Evolutionary conservation across 2,329 filamentous ascomycete genomes (phyloP).

Genomic region (Epicoccum sorghinum): DNA sequence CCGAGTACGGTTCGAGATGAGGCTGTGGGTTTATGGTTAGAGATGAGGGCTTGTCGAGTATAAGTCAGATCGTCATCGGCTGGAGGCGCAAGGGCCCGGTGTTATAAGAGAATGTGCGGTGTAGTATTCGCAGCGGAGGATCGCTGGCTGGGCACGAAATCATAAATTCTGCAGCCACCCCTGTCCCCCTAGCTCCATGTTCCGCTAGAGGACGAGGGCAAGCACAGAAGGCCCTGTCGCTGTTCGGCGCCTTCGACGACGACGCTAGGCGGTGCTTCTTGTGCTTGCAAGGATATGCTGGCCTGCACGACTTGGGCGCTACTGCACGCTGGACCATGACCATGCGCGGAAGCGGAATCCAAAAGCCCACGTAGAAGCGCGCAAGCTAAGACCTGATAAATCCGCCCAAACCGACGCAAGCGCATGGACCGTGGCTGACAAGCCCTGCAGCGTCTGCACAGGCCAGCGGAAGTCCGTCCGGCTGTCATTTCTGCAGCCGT

Average conservation of each 20-base stretch:
- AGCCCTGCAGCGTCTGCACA: conserved; percentile 25
- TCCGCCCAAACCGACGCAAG: conserved; percentile 30
- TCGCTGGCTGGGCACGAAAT: conserved; percentile 39
- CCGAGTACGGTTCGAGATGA: conserved; percentile 18
- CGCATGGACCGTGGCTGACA: conserved; percentile 24
- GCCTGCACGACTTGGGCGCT: conserved; percentile 28
- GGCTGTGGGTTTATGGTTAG: conserved; percentile 15
- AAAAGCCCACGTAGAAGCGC: conserved; percentile 24
- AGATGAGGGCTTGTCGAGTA: conserved; percentile 18
- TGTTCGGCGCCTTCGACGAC: conserved; percentile 26
- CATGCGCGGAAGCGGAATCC: conserved; percentile 40
- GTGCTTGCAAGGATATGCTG: conserved; percentile 18
- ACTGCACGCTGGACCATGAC: conserved; percentile 30
- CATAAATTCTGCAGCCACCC: conserved; percentile 29
- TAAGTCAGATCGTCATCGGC: conserved; percentile 27
- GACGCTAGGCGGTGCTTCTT: conserved; percentile 20
- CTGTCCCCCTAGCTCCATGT: conserved; percentile 31
- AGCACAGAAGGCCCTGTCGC: conserved; percentile 33
- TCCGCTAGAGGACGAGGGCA: conserved; percentile 35
- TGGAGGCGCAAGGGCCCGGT: conserved; percentile 32
- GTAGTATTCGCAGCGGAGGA: conserved; percentile 28
- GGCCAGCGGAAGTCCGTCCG: conserved; percentile 26
- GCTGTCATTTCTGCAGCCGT: conserved; percentile 26
- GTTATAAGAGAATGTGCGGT: conserved; percentile 44
- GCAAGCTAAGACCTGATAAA: conserved; percentile 21